Conservation (phyloP, 306 rosid species). For the Vigna trinervia region DNA sequence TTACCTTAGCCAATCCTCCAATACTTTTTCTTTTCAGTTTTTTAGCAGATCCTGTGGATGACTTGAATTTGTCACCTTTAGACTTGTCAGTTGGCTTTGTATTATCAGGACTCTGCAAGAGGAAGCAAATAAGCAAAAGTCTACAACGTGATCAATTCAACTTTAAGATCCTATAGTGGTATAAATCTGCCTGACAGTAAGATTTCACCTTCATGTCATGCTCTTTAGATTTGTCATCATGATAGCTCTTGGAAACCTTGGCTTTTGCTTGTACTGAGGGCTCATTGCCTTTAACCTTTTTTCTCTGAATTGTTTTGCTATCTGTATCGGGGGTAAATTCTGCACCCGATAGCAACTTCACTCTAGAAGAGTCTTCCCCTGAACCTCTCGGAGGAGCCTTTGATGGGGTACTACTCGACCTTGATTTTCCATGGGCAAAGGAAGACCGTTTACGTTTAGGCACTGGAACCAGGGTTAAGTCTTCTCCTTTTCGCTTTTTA, state of each 20-base stretch:
- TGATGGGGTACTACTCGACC: constrained; percentile 54
- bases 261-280: constrained; percentile 57
- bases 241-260: constrained; percentile 54
- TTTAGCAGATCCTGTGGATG: constrained; percentile 59
- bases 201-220: constrained; percentile 56
- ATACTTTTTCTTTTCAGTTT: constrained; percentile 77
- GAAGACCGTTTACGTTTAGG: constrained; percentile 75
- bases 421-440: constrained; percentile 53
- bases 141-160: constrained; percentile 27
- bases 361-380: constrained; percentile 49
- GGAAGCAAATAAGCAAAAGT: constrained; percentile 42
- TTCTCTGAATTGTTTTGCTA: constrained; percentile 52
- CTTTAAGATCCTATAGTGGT: constrained; percentile 24
- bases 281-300: constrained; percentile 52
- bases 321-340: constrained; percentile 49
- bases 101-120: constrained; percentile 63
- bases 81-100: constrained; percentile 54
- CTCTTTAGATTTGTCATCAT: constrained; percentile 61
- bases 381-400: constrained; percentile 58
- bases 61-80: constrained; percentile 54
- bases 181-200: constrained; percentile 36
- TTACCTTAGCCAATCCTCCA: constrained; percentile 79
- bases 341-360: constrained; percentile 44
- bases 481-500: constrained; percentile 67
- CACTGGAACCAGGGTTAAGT: constrained; percentile 60